phyloP scores from a whole-genome alignment of 768 basidiomycete genomes.

The Tricholoma saponaceum region DNA sequence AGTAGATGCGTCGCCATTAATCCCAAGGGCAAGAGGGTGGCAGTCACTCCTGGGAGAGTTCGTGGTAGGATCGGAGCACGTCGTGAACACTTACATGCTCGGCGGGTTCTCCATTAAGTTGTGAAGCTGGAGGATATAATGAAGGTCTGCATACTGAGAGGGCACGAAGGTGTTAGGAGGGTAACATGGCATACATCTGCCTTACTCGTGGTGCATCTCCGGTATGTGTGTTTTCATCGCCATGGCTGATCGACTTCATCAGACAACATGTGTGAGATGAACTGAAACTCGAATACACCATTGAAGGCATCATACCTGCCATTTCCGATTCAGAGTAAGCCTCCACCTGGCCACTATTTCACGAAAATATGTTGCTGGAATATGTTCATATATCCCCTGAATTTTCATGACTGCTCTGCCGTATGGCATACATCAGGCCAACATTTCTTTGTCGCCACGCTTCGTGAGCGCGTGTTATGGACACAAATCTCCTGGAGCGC shows the following conservation, averaged over 20 bases:
- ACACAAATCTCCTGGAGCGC: constrained; percentile 76
- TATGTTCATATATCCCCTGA: constrained; percentile 46
- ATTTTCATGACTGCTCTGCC: constrained; percentile 72
- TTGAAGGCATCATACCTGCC: constrained; percentile 75
- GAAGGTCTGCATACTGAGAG: constrained; percentile 57
- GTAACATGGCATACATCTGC: constrained; percentile 91
- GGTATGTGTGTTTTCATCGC: background rate
- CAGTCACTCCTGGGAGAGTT: constrained; percentile 88
- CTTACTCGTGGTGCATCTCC: constrained; percentile 58
- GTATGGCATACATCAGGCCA: constrained; percentile 92
- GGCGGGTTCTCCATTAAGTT: constrained; percentile 80
- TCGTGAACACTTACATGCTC: background rate
- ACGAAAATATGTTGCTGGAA: background rate
- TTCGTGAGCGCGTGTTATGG: constrained; percentile 85
- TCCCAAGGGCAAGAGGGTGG: constrained; percentile 68
- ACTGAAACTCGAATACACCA: constrained; percentile 58
- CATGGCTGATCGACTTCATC: background rate
- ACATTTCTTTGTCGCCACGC: constrained; percentile 82
- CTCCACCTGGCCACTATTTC: background rate
- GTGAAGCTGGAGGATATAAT: constrained; percentile 69
- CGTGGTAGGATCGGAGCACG: background rate
- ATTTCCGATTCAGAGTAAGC: constrained; percentile 66
- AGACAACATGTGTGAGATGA: constrained; percentile 74
- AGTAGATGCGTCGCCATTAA: constrained; percentile 76
- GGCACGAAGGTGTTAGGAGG: constrained; percentile 75